Evolutionary conservation across 108 stramenopile species (phyloP), one percentile per base, ranked within the genome.

Genomic region (Nitzschia sp.): DNA sequence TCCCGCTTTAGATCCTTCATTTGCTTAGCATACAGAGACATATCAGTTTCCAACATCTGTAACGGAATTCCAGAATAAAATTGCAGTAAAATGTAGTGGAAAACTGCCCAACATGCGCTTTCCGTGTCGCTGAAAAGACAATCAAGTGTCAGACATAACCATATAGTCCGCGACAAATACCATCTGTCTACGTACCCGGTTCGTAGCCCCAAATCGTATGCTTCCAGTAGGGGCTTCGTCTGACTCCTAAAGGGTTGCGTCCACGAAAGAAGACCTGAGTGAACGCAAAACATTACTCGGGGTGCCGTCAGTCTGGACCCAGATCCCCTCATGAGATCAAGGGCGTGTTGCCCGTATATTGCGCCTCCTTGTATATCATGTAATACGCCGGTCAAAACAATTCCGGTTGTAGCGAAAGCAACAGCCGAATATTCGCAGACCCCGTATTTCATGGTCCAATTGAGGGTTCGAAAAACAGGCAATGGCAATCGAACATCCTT

Each of bases 101-200:
- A 18, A 31, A 59, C 31, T 27, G 58, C 26, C 25, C 17, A 59
- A 31, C 31, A 59, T 21, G 59, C 68, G 25, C 64, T 32, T 9
- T 73, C 64, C 23, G 62, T 65, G 26, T 73, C 72, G 26, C 58
- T 25, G 24, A 42, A 15, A 42, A n/a, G n/a, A n/a, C n/a, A n/a
- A n/a, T n/a, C n/a, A n/a, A n/a, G n/a, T n/a, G n/a, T n/a, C n/a
- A n/a, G n/a, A n/a, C n/a, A n/a, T n/a, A n/a, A n/a, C n/a, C n/a
- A n/a, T n/a, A n/a, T n/a, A n/a, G n/a, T n/a, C n/a, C n/a, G n/a
- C n/a, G n/a, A n/a, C n/a, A n/a, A n/a, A n/a, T n/a, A n/a, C n/a
- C n/a, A n/a, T n/a, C n/a, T n/a, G n/a, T n/a, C n/a, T n/a, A n/a
- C n/a, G n/a, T n/a, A n/a, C n/a, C n/a, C n/a, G n/a, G n/a, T n/a